Base-by-base conservation (phyloP, 257 asterid genomes). In the Penstemon eatonii region DNA sequence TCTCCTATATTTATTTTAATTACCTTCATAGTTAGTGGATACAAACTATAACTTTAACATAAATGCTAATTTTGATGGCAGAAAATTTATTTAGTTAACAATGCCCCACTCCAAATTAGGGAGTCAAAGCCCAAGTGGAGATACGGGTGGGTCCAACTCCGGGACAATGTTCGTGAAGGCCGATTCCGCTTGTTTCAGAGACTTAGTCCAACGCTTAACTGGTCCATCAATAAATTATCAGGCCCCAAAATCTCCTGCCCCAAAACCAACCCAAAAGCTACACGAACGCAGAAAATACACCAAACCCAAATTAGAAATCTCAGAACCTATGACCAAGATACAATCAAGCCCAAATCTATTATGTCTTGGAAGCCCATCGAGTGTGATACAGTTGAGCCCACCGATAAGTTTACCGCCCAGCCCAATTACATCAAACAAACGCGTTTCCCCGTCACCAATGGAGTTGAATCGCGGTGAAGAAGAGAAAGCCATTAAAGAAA, bases 191-290 rank as follows among this genome's bases (percentile, higher is more conserved):
- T 74, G 78, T 68, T 81, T 81, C 38, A 73, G 75, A 3, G 82
- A 77, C 58, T 49, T 81, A 19, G 85, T 81, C 63, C 82, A 81
- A 47, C 82, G 74, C 40, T 45, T 80, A 71, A 80, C 85, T 2
- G 80, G 85, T 19, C 79, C 82, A 66, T 37, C 63, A 1, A 63
- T 38, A 40, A 66, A 0, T 3, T 62, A 69, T 25, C 33, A 25
- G 8, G 46, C 63, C 43, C 72, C 66, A 37, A 62, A 54, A 8
- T 19, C 68, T 52, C 75, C 72, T 8, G 66, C 68, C 43, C 83
- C 83, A 51, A 70, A 56, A 37, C 76, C 74, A 56, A 41, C 69
- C 3, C 54, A 73, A 47, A 77, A 77, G 77, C 50, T 81, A 58
- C 83, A 74, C 37, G 80, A 73, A 52, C 56, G 80, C 0, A 67